These are phyloP conservation scores for Artemisia annua DNA, from an alignment of 129 eudicot genomes.

Conservation along the genomic window DNA sequence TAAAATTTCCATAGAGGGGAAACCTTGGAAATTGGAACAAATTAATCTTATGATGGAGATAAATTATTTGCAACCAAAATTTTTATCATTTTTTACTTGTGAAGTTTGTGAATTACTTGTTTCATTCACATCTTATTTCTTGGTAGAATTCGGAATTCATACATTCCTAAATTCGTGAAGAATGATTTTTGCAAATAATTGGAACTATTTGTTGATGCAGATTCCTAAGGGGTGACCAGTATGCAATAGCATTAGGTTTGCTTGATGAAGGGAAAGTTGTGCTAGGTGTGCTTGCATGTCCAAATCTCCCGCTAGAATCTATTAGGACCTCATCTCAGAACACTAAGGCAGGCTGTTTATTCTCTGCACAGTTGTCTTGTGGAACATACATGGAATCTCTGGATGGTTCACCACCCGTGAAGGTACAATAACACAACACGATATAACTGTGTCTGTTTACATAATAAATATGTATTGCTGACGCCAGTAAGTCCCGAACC, in stretches of 20 bases:
- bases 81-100: too few species aligned
- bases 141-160: background rate
- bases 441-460: conserved; percentile 1
- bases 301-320: conserved; percentile 82
- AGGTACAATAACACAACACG: conserved; percentile 39
- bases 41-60: too few species aligned
- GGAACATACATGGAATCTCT: conserved; percentile 91
- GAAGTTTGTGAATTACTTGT: too few species aligned
- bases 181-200: background rate
- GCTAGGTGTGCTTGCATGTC: conserved; percentile 92
- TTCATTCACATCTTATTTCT: background rate
- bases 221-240: conserved; percentile 92
- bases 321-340: conserved; percentile 34
- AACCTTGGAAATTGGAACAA: too few species aligned
- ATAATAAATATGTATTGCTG: background rate
- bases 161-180: background rate
- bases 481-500: too few species aligned
- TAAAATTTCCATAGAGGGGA: background rate
- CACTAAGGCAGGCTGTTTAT: conserved; percentile 74
- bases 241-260: conserved; percentile 91
- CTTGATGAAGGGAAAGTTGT: conserved; percentile 94
- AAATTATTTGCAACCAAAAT: too few species aligned
- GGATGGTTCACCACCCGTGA: conserved; percentile 61
- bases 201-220: conserved; percentile 40
- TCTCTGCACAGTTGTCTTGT: conserved; percentile 66